Conservation (phyloP, 257 asterid genomes). For the Salvia hispanica region DNA sequence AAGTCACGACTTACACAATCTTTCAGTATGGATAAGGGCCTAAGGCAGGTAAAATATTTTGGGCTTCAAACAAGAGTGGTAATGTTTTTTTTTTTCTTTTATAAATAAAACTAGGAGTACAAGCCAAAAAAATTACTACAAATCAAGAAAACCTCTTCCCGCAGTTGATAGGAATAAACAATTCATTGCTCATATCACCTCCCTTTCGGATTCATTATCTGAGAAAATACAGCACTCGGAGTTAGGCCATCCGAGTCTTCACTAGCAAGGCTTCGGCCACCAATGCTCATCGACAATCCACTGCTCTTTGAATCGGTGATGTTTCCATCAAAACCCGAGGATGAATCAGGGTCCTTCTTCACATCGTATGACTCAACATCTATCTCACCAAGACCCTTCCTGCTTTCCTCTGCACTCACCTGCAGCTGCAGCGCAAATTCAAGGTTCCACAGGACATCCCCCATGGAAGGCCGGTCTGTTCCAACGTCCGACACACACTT, state of each 20-base stretch:
- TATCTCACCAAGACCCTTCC: conserved; percentile 53
- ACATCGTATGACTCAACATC: conserved; percentile 45
- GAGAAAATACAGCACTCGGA: conserved; percentile 96
- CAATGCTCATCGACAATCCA: conserved; percentile 86
- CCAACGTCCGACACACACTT: conserved; percentile 85
- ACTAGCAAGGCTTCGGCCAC: conserved; percentile 86
- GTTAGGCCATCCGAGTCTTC: conserved; percentile 87
- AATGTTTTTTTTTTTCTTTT: too few relatives aligned
- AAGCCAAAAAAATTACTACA: neutral
- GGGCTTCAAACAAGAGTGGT: too few relatives aligned
- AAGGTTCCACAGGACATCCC: conserved; percentile 91
- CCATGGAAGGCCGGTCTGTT: conserved; percentile 86
- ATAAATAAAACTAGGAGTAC: conserved; percentile 26
- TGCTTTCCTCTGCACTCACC: conserved; percentile 90
- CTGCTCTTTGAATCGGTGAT: conserved; percentile 72
- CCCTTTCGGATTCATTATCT: conserved; percentile 90
- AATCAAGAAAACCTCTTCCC: conserved; percentile 14
- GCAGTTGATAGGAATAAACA: neutral
- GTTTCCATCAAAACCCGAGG: conserved; percentile 60
- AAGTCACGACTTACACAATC: conserved; percentile 18
- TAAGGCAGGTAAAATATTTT: conserved; percentile 36
- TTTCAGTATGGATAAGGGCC: conserved; percentile 35
- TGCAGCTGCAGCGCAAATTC: conserved; percentile 90
- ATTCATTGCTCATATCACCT: conserved; percentile 41
- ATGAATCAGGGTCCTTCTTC: conserved; percentile 58